Evolutionary conservation across 495 filamentous ascomycete genomes (phyloP), one percentile per base, ranked within the genome.

Genomic region (Trypethelium eluteriae): DNA sequence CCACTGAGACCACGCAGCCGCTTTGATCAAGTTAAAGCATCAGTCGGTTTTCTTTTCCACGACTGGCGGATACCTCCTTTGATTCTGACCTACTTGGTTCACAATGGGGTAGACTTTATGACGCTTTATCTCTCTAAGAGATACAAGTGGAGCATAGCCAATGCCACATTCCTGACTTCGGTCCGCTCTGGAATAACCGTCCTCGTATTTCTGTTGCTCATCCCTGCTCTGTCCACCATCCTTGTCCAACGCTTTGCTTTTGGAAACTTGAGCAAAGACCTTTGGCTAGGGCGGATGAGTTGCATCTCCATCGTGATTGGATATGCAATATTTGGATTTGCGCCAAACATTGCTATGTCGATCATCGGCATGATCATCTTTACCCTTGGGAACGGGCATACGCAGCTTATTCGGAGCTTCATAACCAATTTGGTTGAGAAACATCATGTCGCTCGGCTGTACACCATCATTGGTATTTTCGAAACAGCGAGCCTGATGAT

Each of bases 401-500:
- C 35, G 32, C 38, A 66, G 2, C 25, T 70, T 1, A 12, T 70
- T 14, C 81, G 85, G 3, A 81, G 84, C 0, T 74, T 86, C 36
- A 72, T 83, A 18, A 84, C 83, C 2, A 79, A 79, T 0, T 74
- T 84, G 12, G 82, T 87, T 12, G 72, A 82, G 32, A 75, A 79
- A 0, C 76, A 83, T 16, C 79, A 85, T 63, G 83, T 83, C 0
- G 84, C 84, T 9, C 77, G 84, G 2, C 71, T 86, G 14, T 86
- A 83, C 65, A 83, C 81, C 0, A 75, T 86, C 41, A 80, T 87
- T 62, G 82, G 81, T 67, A 80, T 86, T 11, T 67, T 84, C 14
- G 84, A 87, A 68, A 81, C 81, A 0, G 62, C 83, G 34, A 83
- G 84, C 14, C 78, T 77, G n/a, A 77, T 87, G 34, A 75, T 82